Base-by-base conservation (phyloP, 164 flowering plant species). In the Tetrastigma voinierianum region DNA sequence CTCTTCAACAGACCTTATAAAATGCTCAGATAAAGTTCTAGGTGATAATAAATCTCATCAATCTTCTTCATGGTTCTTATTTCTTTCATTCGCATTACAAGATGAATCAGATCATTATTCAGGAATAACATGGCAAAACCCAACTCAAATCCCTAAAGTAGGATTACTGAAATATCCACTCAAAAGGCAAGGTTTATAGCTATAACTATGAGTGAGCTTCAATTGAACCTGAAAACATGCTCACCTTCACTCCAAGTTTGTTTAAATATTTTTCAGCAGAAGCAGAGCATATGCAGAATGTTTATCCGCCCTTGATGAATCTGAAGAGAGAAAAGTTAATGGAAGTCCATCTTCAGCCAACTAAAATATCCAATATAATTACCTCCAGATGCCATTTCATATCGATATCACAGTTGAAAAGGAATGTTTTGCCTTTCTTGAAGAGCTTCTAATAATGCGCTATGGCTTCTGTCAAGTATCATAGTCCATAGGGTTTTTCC, bases 401-500 rank as follows among this genome's bases (percentile, higher is more conserved):
- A 59, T 90, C 93, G 97, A 82, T 67, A 95, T 80, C 25, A 90
- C 96, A 67, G 92, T 70, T 24, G 99, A 87, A 95, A 78, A 9
- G 94, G 92, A 72, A 85, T 63, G 46, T 83, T 82, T 84, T 88
- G 4, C 53, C 77, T 43, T 78, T 78, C 75, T 79, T 82, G 51
- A 74, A 45, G 80, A 80, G 40, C 72, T 83, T 62, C 79, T 85
- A 48, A 87, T 80, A 68, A 83, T 72, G n/a, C 32, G 66, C 16
- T 67, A 95, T 86, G 51, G 93, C 82, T 56, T 90, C 96, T 75
- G 78, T 74, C 56, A 92, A 71, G 77, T 74, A 25, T 89, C 91
- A 76, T 87, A 88, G 71, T 87, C 69, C 97, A 90, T 79, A 14
- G 97, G 96, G 74, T 90, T 92, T 90, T 92, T 53, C 99, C 99